phyloP scores from a whole-genome alignment of 441 rosid genomes.

The Brassica hybrid region DNA sequence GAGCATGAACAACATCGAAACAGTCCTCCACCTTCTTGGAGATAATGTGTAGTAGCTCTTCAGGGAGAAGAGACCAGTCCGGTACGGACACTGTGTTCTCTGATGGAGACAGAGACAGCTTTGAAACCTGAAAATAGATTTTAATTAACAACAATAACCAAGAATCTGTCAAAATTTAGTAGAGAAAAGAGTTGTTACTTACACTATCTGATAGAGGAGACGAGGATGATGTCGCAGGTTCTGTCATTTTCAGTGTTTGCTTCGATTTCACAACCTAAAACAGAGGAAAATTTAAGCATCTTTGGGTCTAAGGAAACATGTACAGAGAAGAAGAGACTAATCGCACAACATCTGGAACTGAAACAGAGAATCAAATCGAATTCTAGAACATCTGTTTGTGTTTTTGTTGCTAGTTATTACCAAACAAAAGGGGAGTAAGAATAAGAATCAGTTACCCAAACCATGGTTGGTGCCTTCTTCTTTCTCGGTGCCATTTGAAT shows the following conservation, averaged over 20 bases:
- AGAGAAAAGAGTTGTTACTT: background rate
- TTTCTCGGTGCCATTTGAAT: too few species aligned
- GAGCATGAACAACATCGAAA: background rate
- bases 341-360: conserved; percentile 10
- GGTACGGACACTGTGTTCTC: background rate
- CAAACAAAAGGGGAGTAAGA: background rate
- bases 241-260: too few species aligned
- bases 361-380: background rate
- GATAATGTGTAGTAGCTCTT: background rate
- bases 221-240: too few species aligned
- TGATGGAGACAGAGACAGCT: background rate
- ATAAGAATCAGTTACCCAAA: background rate
- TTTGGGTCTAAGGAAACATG: background rate
- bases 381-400: background rate
- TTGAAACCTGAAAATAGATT: background rate
- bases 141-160: background rate
- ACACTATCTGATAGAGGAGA: too few species aligned
- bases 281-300: background rate
- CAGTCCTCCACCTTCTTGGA: background rate
- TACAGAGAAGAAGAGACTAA: background rate
- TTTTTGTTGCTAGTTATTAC: background rate
- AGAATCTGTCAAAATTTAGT: background rate
- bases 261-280: too few species aligned
- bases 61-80: background rate
- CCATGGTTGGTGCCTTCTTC: too few species aligned